phyloP scores from a whole-genome alignment of 805 yeast species.

The Candida cerambycidarum region DNA sequence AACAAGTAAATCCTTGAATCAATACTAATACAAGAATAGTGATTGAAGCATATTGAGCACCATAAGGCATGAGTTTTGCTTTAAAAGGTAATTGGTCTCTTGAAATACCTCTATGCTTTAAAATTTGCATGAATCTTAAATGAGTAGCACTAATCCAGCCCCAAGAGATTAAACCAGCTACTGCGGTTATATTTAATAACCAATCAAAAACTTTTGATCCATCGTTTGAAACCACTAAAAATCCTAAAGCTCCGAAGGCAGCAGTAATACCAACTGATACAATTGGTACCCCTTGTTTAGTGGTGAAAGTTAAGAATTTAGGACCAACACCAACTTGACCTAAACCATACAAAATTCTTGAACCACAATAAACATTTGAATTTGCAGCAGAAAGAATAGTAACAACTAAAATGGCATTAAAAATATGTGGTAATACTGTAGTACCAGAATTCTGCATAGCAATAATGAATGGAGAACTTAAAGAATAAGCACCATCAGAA shows the following conservation, averaged over 20 bases:
- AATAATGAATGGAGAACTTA: slow-evolving; percentile 68
- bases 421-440: slow-evolving; percentile 61
- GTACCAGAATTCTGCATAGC: slow-evolving; percentile 72
- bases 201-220: slow-evolving; percentile 66
- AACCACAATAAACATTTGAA: slow-evolving; percentile 71
- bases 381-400: slow-evolving; percentile 80
- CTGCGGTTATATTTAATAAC: slow-evolving; percentile 74
- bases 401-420: slow-evolving; percentile 66
- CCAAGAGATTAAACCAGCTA: slow-evolving; percentile 77
- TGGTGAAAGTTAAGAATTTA: slow-evolving; percentile 46
- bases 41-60: slow-evolving; percentile 62
- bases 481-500: slow-evolving; percentile 29
- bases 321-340: slow-evolving; percentile 63
- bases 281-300: slow-evolving; percentile 61
- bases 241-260: slow-evolving; percentile 62
- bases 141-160: slow-evolving; percentile 63
- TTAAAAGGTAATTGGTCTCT: slow-evolving; percentile 73
- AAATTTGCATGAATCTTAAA: slow-evolving; percentile 66
- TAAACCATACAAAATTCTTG: slow-evolving; percentile 65
- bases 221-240: slow-evolving; percentile 51
- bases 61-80: slow-evolving; percentile 67
- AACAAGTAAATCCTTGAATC: slow-evolving; percentile 71
- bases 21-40: slow-evolving; percentile 57
- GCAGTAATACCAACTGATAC: slow-evolving; percentile 57
- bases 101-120: slow-evolving; percentile 61